phyloP scores from a whole-genome alignment of 129 eudicot species.

The Cynara cardunculus region DNA sequence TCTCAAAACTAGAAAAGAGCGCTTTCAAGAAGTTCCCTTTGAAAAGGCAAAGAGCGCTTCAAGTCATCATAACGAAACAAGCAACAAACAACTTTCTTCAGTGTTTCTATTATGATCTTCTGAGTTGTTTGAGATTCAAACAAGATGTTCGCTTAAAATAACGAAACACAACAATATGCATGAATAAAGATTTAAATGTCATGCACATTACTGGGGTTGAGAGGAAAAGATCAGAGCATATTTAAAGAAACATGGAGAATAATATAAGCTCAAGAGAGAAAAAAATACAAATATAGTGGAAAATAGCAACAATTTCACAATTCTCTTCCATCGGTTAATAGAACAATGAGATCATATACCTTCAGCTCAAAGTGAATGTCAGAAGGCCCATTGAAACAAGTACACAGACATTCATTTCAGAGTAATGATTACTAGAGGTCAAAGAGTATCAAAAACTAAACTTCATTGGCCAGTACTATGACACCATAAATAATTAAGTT shows the following conservation, averaged over 20 bases:
- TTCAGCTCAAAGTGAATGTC: background rate
- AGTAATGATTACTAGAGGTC: background rate
- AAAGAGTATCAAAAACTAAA: background rate
- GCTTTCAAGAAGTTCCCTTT: no score
- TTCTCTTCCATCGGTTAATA: background rate
- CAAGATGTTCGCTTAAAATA: background rate
- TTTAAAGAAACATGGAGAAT: background rate
- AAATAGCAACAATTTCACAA: background rate
- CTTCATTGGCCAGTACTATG: constrained; percentile 1
- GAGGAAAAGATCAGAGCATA: background rate
- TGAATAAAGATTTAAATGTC: background rate
- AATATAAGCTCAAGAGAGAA: background rate
- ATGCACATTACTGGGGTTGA: background rate
- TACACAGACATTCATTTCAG: background rate
- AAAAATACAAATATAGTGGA: background rate
- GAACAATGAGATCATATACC: background rate
- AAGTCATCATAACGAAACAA: no score
- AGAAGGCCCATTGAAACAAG: no score
- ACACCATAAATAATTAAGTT: background rate
- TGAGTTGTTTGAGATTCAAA: background rate
- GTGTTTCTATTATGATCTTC: no score
- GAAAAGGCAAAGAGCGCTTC: no score
- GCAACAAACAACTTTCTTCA: no score
- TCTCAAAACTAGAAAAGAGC: no score
- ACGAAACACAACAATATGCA: background rate